Conservation (phyloP, 257 asterid species). For the Forsythia suspensa region DNA sequence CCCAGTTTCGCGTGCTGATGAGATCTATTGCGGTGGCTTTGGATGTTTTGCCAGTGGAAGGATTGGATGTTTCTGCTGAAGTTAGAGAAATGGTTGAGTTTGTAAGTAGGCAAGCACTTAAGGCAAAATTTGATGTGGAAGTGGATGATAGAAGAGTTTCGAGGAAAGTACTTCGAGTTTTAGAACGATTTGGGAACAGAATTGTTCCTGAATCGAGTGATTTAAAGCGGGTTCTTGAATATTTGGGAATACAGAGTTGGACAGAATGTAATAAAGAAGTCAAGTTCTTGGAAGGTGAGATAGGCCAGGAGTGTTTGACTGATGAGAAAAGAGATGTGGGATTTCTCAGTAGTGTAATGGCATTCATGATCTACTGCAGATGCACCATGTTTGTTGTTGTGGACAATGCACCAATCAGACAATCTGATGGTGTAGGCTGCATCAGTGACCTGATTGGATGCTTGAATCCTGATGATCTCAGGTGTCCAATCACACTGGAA, state of each 20-base stretch:
- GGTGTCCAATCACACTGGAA: conserved; percentile 83
- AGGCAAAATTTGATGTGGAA: conserved; percentile 45
- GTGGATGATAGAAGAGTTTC: conserved; percentile 34
- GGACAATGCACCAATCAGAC: conserved; percentile 1
- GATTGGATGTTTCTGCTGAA: conserved; percentile 39
- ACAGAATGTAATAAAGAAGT: conserved; percentile 50
- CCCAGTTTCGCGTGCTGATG: conserved; percentile 49
- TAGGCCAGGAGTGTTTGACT: conserved; percentile 33
- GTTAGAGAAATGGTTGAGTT: conserved; percentile 57
- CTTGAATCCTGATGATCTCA: conserved; percentile 68
- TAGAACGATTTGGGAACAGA: conserved; percentile 42
- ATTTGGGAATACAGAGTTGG: conserved; percentile 64
- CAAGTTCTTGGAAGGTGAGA: conserved; percentile 56
- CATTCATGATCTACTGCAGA: conserved; percentile 62
- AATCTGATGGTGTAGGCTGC: conserved; percentile 5
- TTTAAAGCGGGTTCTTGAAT: conserved; percentile 49
- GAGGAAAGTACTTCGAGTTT: conserved; percentile 29
- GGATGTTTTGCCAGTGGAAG: conserved; percentile 53
- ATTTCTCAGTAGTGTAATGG: conserved; percentile 47
- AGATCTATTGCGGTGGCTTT: conserved; percentile 55
- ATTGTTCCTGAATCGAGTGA: conserved; percentile 46
- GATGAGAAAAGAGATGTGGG: conserved; percentile 41
- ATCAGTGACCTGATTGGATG: conserved; percentile 18
- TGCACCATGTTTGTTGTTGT: conserved; percentile 46
- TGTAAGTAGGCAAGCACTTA: conserved; percentile 45